Evolutionary conservation across 169 alveolate genomes (phyloP), one percentile per base, ranked within the genome.

Genomic region (Plasmodium malariae): DNA sequence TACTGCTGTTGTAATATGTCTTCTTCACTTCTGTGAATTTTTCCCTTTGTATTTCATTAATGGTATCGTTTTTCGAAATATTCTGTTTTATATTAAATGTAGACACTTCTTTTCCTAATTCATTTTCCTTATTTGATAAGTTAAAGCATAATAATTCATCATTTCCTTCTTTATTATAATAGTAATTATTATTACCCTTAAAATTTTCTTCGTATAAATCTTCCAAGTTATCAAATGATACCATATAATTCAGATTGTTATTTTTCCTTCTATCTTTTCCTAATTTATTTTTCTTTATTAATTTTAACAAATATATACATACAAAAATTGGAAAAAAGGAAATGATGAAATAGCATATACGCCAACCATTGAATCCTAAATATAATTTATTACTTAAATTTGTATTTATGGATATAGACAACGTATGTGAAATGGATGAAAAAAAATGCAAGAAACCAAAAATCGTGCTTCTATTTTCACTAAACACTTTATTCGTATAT

Each of bases 361-460:
- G 71, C 89, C 89, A 76, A 6, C 89, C 89, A 21, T 60, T 76
- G 43, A 62, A 24, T 36, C 89, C 89, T 26, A 32, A 62, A 51
- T 76, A 76, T 6, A 76, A 32, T 24, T 76, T 76, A 62, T 76
- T 76, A 34, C 89, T 76, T 26, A 76, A 36, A 51, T 76, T 76
- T 30, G 89, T 76, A 68, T 76, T 76, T 76, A 76, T 76, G 7
- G 74, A 76, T 37, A 76, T 40, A 11, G 89, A 76, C 19, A 76
- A 12, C 89, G 62, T 76, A 45, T 76, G 89, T 11, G 89, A 76
- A 17, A 76, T 32, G 26, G 89, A 76, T 32, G 89, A 60, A 55
- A 76, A 76, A 63, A 76, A 76, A 62, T 76, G 89, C 2, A 76
- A 76, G 37, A 76, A 76, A 54, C 89, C 89, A 76, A 60, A 76